Conservation (phyloP, 2,329 filamentous ascomycete species). For the Mycocentrospora acerina region DNA sequence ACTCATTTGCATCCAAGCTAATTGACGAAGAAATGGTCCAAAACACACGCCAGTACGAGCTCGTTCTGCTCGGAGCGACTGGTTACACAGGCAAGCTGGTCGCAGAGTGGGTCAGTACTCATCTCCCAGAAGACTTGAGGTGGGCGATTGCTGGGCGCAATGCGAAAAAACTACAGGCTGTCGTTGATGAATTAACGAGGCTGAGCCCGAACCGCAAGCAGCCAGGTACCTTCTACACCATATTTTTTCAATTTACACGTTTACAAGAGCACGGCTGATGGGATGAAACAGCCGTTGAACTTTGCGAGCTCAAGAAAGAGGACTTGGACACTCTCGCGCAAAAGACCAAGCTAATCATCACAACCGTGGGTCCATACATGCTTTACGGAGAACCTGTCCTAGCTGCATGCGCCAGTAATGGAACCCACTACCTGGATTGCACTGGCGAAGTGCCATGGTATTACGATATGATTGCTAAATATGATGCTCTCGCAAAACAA, state of each 20-base stretch:
- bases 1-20: conserved; percentile 2
- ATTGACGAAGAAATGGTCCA: conserved; percentile 23
- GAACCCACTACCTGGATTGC: conserved; percentile 68
- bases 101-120: conserved; percentile 71
- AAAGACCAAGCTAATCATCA: conserved; percentile 61
- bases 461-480: conserved; percentile 62
- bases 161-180: conserved; percentile 67
- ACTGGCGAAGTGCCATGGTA: conserved; percentile 68
- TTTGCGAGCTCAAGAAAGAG: conserved; percentile 46
- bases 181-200: conserved; percentile 67
- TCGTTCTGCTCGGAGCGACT: conserved; percentile 67
- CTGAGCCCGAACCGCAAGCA: conserved; percentile 68
- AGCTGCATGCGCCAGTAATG: conserved; percentile 63
- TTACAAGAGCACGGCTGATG: too few species aligned
- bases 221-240: conserved; percentile 57
- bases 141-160: conserved; percentile 89
- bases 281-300: conserved; percentile 47
- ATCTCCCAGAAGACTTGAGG: conserved; percentile 73
- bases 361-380: conserved; percentile 64
- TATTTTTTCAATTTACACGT: conserved; percentile 1
- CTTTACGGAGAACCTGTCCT: conserved; percentile 65
- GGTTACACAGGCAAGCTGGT: conserved; percentile 83
- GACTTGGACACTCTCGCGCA: conserved; percentile 55
- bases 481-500: conserved; percentile 59
- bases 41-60: conserved; percentile 58